Evolutionary conservation across 2,329 filamentous ascomycete species (phyloP).

Genomic region (Fusarium sp.): DNA sequence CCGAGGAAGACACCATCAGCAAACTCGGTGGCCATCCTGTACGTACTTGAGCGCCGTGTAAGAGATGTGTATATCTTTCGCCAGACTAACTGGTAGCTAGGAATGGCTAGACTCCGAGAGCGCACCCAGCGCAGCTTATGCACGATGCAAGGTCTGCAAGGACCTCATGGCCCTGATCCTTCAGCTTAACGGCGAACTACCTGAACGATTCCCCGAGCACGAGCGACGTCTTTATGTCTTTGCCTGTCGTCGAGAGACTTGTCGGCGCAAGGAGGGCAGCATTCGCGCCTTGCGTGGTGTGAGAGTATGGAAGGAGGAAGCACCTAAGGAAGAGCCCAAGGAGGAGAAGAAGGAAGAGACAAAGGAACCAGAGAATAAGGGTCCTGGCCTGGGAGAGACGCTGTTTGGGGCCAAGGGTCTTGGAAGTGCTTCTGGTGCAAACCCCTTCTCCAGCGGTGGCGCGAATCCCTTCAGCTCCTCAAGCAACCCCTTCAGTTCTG

Average conservation of each 20-base stretch:
- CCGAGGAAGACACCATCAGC: slow-evolving; percentile 84
- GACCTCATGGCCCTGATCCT: slow-evolving; percentile 85
- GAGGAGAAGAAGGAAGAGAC: slow-evolving; percentile 48
- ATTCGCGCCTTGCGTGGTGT: slow-evolving; percentile 80
- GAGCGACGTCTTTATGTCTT: slow-evolving; percentile 91
- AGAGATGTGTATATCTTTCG: neutral
- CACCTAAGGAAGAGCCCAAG: slow-evolving; percentile 40
- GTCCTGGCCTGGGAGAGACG: slow-evolving; percentile 69
- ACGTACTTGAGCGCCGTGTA: slow-evolving; percentile 52
- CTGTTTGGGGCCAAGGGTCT: slow-evolving; percentile 74
- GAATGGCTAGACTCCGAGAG: slow-evolving; percentile 83
- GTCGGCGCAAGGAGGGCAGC: slow-evolving; percentile 84
- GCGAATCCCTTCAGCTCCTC: slow-evolving; percentile 60
- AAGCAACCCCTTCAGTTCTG: slow-evolving; percentile 49
- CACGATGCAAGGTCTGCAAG: slow-evolving; percentile 89
- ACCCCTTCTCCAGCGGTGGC: slow-evolving; percentile 71
- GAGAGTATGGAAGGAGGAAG: slow-evolving; percentile 61
- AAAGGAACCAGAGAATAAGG: slow-evolving; percentile 50
- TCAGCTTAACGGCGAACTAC: slow-evolving; percentile 91
- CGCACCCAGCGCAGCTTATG: slow-evolving; percentile 80
- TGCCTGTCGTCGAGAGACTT: slow-evolving; percentile 80
- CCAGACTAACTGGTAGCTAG: slow-evolving; percentile 58
- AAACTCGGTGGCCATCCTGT: slow-evolving; percentile 90
- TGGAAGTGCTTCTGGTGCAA: slow-evolving; percentile 54
- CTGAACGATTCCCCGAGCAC: slow-evolving; percentile 86